A percentile compares a stretch with the other conserved stretches of the same genome.
Evolutionary conservation across 2,329 filamentous ascomycete genomes (phyloP).

Genomic region (Simplicillium sp.): DNA sequence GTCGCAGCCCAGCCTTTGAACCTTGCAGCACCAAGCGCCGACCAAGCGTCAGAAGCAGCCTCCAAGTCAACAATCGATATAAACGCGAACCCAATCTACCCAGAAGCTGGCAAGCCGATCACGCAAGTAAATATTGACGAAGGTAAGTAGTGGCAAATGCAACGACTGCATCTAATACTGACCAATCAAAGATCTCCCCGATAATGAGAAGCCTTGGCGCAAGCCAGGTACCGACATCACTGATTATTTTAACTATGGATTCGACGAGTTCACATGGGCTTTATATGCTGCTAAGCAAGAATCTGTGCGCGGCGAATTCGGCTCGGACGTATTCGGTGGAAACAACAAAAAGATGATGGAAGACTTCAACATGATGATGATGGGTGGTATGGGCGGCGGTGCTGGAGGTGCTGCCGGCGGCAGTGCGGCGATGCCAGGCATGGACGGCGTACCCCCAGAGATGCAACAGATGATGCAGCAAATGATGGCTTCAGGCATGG

Average conservation of each 20-base stretch:
- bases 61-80: conserved; percentile 79
- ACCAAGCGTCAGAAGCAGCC: conserved; percentile 53
- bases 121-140: conserved; percentile 67
- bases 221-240: conserved; percentile 88
- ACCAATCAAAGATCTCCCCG: conserved; percentile 45
- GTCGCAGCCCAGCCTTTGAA: conserved; percentile 15
- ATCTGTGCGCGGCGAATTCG: conserved; percentile 64
- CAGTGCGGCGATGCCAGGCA: conserved; percentile 35
- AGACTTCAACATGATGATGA: conserved; percentile 60
- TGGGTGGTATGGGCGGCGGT: conserved; percentile 42
- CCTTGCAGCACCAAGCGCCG: conserved; percentile 33
- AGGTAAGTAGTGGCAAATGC: conserved; percentile 26
- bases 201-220: conserved; percentile 90
- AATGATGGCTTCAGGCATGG: conserved; percentile 57
- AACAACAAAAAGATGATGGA: conserved; percentile 74
- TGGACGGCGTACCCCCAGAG: conserved; percentile 56
- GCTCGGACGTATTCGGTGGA: conserved; percentile 51
- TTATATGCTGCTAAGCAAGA: conserved; percentile 88
- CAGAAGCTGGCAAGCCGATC: conserved; percentile 70
- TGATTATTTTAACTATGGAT: conserved; percentile 98
- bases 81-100: conserved; percentile 71
- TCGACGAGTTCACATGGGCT: conserved; percentile 97
- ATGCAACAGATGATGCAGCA: conserved; percentile 64
- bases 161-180: not conserved
- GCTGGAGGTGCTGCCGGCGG: conserved; percentile 20